A percentile compares a stretch with the other conserved stretches of the same genome.
Conservation (phyloP, 1,284 basidiomycete species). For the Fistulinella cinereoalba region DNA sequence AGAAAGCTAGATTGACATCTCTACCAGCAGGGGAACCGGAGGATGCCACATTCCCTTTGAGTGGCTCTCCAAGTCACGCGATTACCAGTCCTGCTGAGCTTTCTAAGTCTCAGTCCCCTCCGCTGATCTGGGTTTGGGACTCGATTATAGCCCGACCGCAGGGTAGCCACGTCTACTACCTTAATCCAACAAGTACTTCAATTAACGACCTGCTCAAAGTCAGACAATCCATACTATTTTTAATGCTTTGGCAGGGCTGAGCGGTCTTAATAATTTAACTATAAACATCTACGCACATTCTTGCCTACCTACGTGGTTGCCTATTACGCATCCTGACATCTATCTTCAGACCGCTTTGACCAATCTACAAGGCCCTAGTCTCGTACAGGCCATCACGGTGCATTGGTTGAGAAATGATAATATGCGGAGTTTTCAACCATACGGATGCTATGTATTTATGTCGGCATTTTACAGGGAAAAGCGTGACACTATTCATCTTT, state of each 20-base stretch:
- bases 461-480: constrained; percentile 79
- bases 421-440: constrained; percentile 78
- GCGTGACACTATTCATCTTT: constrained; percentile 79
- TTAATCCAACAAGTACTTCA: constrained; percentile 69
- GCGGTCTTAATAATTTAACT: constrained; percentile 64
- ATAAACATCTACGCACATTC: constrained; percentile 69
- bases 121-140: constrained; percentile 54
- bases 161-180: constrained; percentile 67
- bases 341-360: constrained; percentile 56
- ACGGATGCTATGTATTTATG: constrained; percentile 64
- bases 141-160: constrained; percentile 79
- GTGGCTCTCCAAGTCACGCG: constrained; percentile 56
- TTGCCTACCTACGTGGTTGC: constrained; percentile 10
- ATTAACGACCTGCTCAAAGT: constrained; percentile 58
- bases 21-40: constrained; percentile 89
- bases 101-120: constrained; percentile 52
- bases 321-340: constrained; percentile 5
- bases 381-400: constrained; percentile 77
- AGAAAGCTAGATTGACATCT: constrained; percentile 81
- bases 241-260: constrained; percentile 66
- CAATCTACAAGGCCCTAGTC: constrained; percentile 77
- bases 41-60: constrained; percentile 88
- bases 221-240: constrained; percentile 80
- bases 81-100: constrained; percentile 44
- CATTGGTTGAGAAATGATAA: constrained; percentile 76